These are phyloP conservation scores for Ambrosiella xylebori DNA, from an alignment of 2,329 filamentous ascomycete species.

Conservation along the genomic window DNA sequence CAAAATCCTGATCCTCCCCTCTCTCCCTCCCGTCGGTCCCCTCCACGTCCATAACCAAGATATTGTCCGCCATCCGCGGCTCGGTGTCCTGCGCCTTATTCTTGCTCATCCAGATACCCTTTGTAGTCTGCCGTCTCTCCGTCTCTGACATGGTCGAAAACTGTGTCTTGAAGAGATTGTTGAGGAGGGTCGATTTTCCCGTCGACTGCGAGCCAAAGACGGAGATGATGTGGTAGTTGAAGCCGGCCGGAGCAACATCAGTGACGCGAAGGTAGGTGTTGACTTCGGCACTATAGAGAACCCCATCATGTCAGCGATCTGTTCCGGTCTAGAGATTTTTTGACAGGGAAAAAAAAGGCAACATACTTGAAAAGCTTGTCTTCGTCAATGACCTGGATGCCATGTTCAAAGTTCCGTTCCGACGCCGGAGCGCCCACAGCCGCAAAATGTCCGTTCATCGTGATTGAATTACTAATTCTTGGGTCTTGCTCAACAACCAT, in stretches of 20 bases:
- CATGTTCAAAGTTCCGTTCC: conserved; percentile 64
- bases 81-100: conserved; percentile 52
- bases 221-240: conserved; percentile 98
- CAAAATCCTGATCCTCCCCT: conserved; percentile 96
- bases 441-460: conserved; percentile 69
- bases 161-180: conserved; percentile 84
- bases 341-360: background rate
- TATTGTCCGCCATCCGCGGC: conserved; percentile 78
- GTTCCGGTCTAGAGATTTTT: background rate
- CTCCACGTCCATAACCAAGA: conserved; percentile 98
- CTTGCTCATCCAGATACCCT: conserved; percentile 99
- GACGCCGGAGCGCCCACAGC: conserved; percentile 48
- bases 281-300: conserved; percentile 47
- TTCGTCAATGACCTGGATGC: conserved; percentile 82
- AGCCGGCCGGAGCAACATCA: conserved; percentile 70
- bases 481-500: background rate
- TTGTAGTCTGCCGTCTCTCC: conserved; percentile 89
- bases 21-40: conserved; percentile 91
- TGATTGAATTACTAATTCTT: background rate
- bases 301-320: too few relatives aligned
- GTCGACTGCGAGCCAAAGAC: conserved; percentile 98
- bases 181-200: conserved; percentile 91
- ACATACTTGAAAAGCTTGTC: conserved; percentile 88
- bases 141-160: conserved; percentile 97
- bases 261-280: conserved; percentile 67